Percentiles rank a stretch among this genome's conserved stretches.
phyloP scores from a whole-genome alignment of 192 early-diverging fungal genomes.

The Gigaspora rosea region DNA sequence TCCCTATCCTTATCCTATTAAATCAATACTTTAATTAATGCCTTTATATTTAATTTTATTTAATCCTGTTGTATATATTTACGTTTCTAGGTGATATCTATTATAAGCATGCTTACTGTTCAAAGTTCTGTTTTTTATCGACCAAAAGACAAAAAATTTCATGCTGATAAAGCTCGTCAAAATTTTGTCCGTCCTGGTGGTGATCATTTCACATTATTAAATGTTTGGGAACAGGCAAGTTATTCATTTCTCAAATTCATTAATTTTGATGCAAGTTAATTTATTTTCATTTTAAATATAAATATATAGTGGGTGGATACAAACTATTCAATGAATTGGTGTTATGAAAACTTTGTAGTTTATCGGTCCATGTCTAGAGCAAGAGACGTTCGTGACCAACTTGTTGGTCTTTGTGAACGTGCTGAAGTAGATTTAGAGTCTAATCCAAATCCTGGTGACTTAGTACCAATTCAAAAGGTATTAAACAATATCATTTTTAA shows the following conservation, averaged over 20 bases:
- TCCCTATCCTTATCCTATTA: not conserved
- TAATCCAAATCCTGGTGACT: conserved; percentile 85
- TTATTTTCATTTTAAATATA: no score
- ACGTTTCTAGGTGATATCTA: conserved; percentile 61
- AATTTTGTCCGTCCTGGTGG: conserved; percentile 90
- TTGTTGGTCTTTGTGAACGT: conserved; percentile 89
- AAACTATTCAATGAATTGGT: conserved; percentile 93
- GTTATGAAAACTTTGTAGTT: conserved; percentile 97
- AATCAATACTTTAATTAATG: not conserved
- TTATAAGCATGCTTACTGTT: conserved; percentile 92
- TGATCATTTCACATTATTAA: conserved; percentile 90
- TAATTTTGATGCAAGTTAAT: no score
- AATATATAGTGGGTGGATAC: conserved; percentile 70
- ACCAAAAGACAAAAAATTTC: conserved; percentile 89
- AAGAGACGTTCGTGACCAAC: conserved; percentile 91
- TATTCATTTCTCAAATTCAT: no score
- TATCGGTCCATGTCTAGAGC: conserved; percentile 87
- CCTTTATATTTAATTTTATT: not conserved
- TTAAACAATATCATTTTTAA: not conserved
- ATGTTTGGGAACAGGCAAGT: conserved; percentile 81
- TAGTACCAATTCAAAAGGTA: conserved; percentile 83
- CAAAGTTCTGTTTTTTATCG: conserved; percentile 78
- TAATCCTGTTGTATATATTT: not conserved
- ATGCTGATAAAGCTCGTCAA: conserved; percentile 91
- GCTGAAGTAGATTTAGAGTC: conserved; percentile 81